phyloP scores from a whole-genome alignment of 2,329 filamentous ascomycete genomes.

The Xylaria multiplex region DNA sequence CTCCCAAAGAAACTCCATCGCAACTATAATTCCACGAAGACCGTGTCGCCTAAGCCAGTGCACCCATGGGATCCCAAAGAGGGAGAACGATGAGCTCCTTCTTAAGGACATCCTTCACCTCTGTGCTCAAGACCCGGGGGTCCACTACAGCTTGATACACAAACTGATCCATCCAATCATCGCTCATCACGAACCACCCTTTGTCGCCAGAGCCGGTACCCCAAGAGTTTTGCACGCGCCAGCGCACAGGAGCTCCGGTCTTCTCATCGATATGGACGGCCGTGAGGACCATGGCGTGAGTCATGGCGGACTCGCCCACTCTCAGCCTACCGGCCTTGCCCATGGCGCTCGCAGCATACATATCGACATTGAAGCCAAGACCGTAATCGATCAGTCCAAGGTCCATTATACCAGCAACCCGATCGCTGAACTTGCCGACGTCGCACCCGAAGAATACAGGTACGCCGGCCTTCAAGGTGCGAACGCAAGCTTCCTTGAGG shows the following conservation, averaged over 20 bases:
- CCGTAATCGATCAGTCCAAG: slow-evolving; percentile 79
- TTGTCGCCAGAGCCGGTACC: slow-evolving; percentile 74
- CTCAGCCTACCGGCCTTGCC: slow-evolving; percentile 78
- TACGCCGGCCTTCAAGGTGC: slow-evolving; percentile 79
- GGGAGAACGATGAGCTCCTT: slow-evolving; percentile 77
- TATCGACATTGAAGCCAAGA: slow-evolving; percentile 80
- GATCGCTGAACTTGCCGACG: slow-evolving; percentile 83
- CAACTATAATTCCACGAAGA: background rate
- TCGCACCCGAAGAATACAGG: slow-evolving; percentile 92
- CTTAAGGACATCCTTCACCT: slow-evolving; percentile 75
- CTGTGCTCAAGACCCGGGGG: slow-evolving; percentile 70
- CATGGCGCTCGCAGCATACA: slow-evolving; percentile 68
- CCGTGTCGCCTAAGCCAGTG: slow-evolving; percentile 65
- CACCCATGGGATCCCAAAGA: slow-evolving; percentile 84
- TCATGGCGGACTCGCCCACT: slow-evolving; percentile 84
- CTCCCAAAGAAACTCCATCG: background rate
- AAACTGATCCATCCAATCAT: slow-evolving; percentile 82
- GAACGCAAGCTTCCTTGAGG: slow-evolving; percentile 78
- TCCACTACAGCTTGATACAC: slow-evolving; percentile 89
- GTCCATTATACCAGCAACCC: slow-evolving; percentile 79
- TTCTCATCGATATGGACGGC: slow-evolving; percentile 79
- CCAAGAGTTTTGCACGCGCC: slow-evolving; percentile 92
- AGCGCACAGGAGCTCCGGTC: slow-evolving; percentile 72
- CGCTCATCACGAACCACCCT: slow-evolving; percentile 91
- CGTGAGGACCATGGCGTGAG: slow-evolving; percentile 91